Evolutionary conservation across 2,329 filamentous ascomycete genomes (phyloP).

Genomic region (Venturia carpophila): DNA sequence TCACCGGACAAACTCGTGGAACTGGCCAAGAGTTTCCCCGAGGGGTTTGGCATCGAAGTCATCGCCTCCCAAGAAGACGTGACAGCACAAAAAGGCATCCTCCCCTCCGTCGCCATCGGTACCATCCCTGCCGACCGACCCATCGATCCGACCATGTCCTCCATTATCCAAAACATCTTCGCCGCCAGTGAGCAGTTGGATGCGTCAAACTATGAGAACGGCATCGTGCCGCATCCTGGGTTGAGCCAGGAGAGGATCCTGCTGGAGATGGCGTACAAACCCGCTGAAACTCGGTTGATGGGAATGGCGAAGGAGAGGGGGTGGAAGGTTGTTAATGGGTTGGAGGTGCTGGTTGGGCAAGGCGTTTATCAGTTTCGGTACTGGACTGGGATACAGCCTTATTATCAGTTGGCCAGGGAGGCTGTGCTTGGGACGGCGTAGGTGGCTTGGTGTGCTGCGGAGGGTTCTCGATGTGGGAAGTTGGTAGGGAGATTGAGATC

Average conservation of each 20-base stretch:
- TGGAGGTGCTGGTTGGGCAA: constrained; percentile 85
- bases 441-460: background rate
- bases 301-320: constrained; percentile 66
- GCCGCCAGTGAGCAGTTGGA: constrained; percentile 28
- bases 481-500: too few species aligned
- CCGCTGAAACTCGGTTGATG: constrained; percentile 75
- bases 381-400: constrained; percentile 74
- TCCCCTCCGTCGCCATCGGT: constrained; percentile 69
- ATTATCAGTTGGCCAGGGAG: constrained; percentile 60
- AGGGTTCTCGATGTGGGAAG: background rate
- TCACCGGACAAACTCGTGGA: constrained; percentile 58
- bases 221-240: constrained; percentile 24
- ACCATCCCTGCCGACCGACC: constrained; percentile 86
- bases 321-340: constrained; percentile 77
- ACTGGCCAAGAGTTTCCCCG: constrained; percentile 65
- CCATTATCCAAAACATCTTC: constrained; percentile 53
- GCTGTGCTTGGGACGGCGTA: background rate
- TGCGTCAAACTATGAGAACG: constrained; percentile 25
- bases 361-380: constrained; percentile 77
- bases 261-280: constrained; percentile 96
- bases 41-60: constrained; percentile 61
- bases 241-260: constrained; percentile 44
- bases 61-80: constrained; percentile 48
- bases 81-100: constrained; percentile 38
- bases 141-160: constrained; percentile 63